Evolutionary conservation across 768 basidiomycete genomes (phyloP).

Genomic region (Lentinula edodes): DNA sequence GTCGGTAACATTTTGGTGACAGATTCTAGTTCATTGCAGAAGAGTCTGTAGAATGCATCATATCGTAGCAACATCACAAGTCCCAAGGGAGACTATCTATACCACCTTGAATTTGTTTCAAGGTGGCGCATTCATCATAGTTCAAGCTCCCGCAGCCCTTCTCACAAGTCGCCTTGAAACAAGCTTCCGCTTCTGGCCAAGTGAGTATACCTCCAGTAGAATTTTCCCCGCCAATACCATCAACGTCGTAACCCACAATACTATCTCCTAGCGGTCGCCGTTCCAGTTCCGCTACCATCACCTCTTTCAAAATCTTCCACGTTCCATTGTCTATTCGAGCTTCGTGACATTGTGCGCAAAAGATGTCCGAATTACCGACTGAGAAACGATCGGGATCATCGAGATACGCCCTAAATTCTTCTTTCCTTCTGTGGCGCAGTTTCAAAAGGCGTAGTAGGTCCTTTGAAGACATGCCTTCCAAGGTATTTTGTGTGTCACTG

Average conservation of each 20-base stretch:
- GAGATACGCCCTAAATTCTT: slow-evolving; percentile 43
- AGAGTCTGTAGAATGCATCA: background rate
- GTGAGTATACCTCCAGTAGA: slow-evolving; percentile 38
- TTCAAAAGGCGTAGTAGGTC: slow-evolving; percentile 49
- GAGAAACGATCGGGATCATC: slow-evolving; percentile 58
- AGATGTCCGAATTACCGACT: slow-evolving; percentile 37
- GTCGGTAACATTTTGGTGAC: too few relatives aligned
- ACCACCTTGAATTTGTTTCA: slow-evolving; percentile 53
- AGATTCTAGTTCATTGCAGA: too few relatives aligned
- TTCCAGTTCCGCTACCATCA: slow-evolving; percentile 54
- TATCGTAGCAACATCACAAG: slow-evolving; percentile 15
- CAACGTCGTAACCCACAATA: slow-evolving; percentile 3
- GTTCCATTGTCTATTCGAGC: slow-evolving; percentile 50
- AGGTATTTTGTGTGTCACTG: slow-evolving; percentile 14
- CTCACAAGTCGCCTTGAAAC: slow-evolving; percentile 58
- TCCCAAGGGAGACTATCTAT: slow-evolving; percentile 45
- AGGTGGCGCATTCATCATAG: slow-evolving; percentile 54
- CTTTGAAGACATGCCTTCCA: slow-evolving; percentile 44
- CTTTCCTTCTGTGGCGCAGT: slow-evolving; percentile 52
- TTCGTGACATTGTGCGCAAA: slow-evolving; percentile 51
- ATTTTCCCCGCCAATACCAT: slow-evolving; percentile 15
- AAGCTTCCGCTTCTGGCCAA: slow-evolving; percentile 56
- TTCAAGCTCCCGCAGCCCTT: slow-evolving; percentile 45
- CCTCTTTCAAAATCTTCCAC: slow-evolving; percentile 59
- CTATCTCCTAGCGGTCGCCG: slow-evolving; percentile 52